Percentiles rank a stretch among this genome's conserved stretches.
phyloP scores from a whole-genome alignment of 208 protist genomes.

The Trypanosoma theileri region DNA sequence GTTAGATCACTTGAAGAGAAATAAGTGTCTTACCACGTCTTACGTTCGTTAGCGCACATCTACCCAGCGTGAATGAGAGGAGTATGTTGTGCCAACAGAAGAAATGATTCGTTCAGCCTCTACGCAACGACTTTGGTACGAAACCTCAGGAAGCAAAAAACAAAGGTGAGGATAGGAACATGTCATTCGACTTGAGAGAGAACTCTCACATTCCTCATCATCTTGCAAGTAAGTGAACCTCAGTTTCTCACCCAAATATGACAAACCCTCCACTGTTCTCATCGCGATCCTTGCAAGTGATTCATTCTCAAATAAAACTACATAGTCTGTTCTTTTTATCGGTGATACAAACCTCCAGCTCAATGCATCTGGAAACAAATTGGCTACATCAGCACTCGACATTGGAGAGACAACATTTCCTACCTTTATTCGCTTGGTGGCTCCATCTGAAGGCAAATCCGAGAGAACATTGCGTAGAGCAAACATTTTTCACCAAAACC shows the following conservation, averaged over 20 bases:
- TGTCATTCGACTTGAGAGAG: constrained; percentile 2
- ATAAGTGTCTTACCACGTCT: neutral
- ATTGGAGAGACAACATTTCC: constrained; percentile 41
- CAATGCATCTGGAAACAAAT: constrained; percentile 30
- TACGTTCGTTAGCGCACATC: constrained; percentile 8
- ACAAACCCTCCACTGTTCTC: constrained; percentile 19
- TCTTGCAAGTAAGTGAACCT: constrained; percentile 7
- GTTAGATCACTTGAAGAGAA: neutral
- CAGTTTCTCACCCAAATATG: constrained; percentile 20
- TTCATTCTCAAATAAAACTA: constrained; percentile 29
- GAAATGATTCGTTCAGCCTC: constrained; percentile 24
- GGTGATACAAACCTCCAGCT: constrained; percentile 30
- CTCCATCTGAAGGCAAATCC: constrained; percentile 24
- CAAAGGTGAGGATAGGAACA: constrained; percentile 14
- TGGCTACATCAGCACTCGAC: constrained; percentile 31
- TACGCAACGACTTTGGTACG: constrained; percentile 18
- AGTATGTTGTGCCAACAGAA: constrained; percentile 4
- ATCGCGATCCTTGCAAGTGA: constrained; percentile 29
- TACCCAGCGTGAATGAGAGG: constrained; percentile 15
- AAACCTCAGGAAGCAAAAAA: constrained; percentile 25
- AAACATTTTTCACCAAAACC: constrained; percentile 17
- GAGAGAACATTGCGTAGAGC: constrained; percentile 22
- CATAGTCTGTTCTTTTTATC: constrained; percentile 31
- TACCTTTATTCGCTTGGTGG: constrained; percentile 35
- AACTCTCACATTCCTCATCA: neutral